These are phyloP conservation scores for Arthrobotrys conoides DNA, from an alignment of 2,329 filamentous ascomycete species.

Conservation along the genomic window DNA sequence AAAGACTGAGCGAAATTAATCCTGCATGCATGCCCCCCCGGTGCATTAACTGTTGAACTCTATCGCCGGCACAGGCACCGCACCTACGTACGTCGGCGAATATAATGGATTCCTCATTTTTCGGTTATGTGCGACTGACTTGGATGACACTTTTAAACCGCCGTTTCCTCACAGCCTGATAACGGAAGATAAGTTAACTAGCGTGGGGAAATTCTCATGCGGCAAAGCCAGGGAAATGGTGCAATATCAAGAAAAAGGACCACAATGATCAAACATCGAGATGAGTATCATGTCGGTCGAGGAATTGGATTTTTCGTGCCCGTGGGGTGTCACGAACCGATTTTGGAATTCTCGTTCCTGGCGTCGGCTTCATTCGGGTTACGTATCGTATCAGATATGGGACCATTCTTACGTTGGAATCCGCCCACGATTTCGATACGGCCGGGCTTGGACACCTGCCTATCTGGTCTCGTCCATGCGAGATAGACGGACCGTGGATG, in stretches of 20 bases:
- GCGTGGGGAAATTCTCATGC: slow-evolving; percentile 35
- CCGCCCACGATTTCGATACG: slow-evolving; percentile 51
- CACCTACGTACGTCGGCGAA: slow-evolving; percentile 49
- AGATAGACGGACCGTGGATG: slow-evolving; percentile 60
- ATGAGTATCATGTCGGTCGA: slow-evolving; percentile 21
- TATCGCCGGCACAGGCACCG: slow-evolving; percentile 32
- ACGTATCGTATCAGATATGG: slow-evolving; percentile 45
- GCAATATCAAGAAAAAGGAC: slow-evolving; percentile 28
- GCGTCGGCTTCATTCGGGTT: slow-evolving; percentile 31
- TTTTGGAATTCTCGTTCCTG: slow-evolving; percentile 13
- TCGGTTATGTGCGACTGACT: slow-evolving; percentile 59
- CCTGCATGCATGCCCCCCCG: slow-evolving; percentile 49
- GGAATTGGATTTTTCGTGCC: slow-evolving; percentile 1
- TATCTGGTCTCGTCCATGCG: slow-evolving; percentile 57
- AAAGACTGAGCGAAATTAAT: slow-evolving; percentile 56
- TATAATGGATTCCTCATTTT: slow-evolving; percentile 43
- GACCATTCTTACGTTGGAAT: slow-evolving; percentile 39
- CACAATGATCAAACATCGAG: slow-evolving; percentile 33
- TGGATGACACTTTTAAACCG: slow-evolving; percentile 34
- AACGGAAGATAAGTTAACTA: slow-evolving; percentile 22
- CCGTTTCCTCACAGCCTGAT: slow-evolving; percentile 24
- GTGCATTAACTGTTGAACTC: slow-evolving; percentile 42
- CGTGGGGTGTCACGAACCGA: slow-evolving; percentile 35
- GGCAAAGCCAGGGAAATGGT: slow-evolving; percentile 34
- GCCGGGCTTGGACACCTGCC: slow-evolving; percentile 46